These are phyloP conservation scores for Glutinoglossum americanum DNA, from an alignment of 495 filamentous ascomycete genomes.

Conservation along the genomic window DNA sequence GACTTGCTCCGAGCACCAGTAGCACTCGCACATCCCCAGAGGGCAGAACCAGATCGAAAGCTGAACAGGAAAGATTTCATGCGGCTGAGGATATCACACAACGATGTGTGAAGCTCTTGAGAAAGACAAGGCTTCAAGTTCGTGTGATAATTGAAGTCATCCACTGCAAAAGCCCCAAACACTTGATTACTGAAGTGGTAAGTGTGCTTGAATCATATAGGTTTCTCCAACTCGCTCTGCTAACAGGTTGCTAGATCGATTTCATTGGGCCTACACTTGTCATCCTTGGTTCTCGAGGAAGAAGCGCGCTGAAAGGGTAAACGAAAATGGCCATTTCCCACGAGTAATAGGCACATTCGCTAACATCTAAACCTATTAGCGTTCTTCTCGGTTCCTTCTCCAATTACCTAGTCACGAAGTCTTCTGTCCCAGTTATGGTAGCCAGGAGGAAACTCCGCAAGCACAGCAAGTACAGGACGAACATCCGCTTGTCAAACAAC, in stretches of 20 bases:
- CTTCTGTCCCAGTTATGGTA: slow-evolving; percentile 89
- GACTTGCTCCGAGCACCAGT: slow-evolving; percentile 17
- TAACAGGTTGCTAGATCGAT: slow-evolving; percentile 43
- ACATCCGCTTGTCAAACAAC: neutral
- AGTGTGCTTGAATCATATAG: slow-evolving; percentile 4
- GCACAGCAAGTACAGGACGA: slow-evolving; percentile 30
- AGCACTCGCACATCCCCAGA: slow-evolving; percentile 21
- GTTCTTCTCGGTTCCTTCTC: slow-evolving; percentile 88
- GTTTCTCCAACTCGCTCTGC: neutral
- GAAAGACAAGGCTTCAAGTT: slow-evolving; percentile 80
- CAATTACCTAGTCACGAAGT: slow-evolving; percentile 90
- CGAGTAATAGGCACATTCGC: neutral
- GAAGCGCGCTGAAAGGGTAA: slow-evolving; percentile 84
- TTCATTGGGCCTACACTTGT: slow-evolving; percentile 78
- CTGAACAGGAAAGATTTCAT: slow-evolving; percentile 55
- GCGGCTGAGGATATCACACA: slow-evolving; percentile 60
- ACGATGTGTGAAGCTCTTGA: slow-evolving; percentile 57
- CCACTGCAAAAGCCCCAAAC: slow-evolving; percentile 79
- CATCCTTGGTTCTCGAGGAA: slow-evolving; percentile 71
- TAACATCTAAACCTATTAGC: slow-evolving; percentile 23
- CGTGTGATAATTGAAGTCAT: slow-evolving; percentile 85
- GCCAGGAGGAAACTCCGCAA: slow-evolving; percentile 61
- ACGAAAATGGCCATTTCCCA: slow-evolving; percentile 13
- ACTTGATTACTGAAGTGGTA: slow-evolving; percentile 26
- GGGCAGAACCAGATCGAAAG: slow-evolving; percentile 26